Percentiles rank a stretch among this genome's conserved stretches.
These are phyloP conservation scores for Hypoxylon sp. DNA, from an alignment of 2,329 filamentous ascomycete genomes.

Conservation along the genomic window DNA sequence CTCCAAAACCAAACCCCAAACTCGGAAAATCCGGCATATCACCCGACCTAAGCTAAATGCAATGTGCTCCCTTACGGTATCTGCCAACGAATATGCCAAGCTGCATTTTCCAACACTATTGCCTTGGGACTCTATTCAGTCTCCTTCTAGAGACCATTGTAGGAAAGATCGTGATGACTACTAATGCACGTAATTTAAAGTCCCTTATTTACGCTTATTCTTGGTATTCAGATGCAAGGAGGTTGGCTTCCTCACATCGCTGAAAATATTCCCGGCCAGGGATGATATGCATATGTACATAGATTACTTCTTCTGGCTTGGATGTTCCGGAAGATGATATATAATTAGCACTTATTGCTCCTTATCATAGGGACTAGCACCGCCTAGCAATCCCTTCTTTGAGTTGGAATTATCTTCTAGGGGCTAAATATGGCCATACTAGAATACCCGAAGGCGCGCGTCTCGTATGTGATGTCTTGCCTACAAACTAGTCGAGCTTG, in stretches of 20 bases:
- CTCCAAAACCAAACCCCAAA: slow-evolving; percentile 29
- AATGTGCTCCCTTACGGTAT: slow-evolving; percentile 18
- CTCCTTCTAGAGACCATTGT: slow-evolving; percentile 7
- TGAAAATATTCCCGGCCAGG: slow-evolving; percentile 1
- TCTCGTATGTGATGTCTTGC: slow-evolving; percentile 12
- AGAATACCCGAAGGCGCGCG: slow-evolving; percentile 34
- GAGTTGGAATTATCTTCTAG: slow-evolving; percentile 7
- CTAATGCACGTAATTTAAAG: slow-evolving; percentile 4
- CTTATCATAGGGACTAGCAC: not conserved
- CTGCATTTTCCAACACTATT: slow-evolving; percentile 19
- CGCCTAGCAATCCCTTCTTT: not conserved
- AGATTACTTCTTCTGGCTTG: not conserved
- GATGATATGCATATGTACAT: not conserved
- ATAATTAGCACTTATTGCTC: not conserved
- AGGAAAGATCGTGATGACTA: not conserved
- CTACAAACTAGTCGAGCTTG: slow-evolving; percentile 10
- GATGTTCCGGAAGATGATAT: slow-evolving; percentile 1
- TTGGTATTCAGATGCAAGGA: slow-evolving; percentile 1
- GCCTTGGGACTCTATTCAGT: slow-evolving; percentile 1
- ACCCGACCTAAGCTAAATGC: slow-evolving; percentile 25
- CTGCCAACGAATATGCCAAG: slow-evolving; percentile 26
- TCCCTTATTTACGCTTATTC: not conserved
- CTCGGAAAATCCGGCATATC: slow-evolving; percentile 32
- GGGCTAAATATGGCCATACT: slow-evolving; percentile 36
- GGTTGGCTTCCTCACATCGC: not conserved